Base-by-base conservation (phyloP, 257 asterid genomes). In the Solanum acaule region DNA sequence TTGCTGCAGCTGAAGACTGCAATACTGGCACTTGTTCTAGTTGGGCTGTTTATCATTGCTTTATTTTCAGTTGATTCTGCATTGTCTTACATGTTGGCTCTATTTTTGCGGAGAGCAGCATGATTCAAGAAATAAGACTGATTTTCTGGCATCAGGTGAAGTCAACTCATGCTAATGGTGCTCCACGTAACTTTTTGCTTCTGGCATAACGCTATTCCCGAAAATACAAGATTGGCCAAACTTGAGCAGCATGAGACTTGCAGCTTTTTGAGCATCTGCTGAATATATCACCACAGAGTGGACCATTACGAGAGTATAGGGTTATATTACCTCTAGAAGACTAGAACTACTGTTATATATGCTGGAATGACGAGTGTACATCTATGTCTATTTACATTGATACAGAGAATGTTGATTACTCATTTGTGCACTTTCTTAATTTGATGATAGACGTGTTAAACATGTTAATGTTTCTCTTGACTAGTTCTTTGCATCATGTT, bases 1-100 rank as follows among this genome's bases (percentile, higher is more conserved):
- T 88, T 89, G 76, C 27, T 89, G 93, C 98, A 96, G 99, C 93
- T 96, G 90, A 95, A 95, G 93, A 96, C 98, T 2, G 98, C 99
- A n/a, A 91, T 91, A 38, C 90, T 96, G 91, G 96, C 98, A 67
- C 99, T 96, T 29, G 92, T 92, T 87, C 96, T 95, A 4, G 98
- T 95, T 81, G 99, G 94, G 20, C 44, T 94, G 93, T 95, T 96
- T 27, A 93, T 96, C 49, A 90, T 96, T 85, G 95, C 97, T 72
- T 93, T 96, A 83, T 87, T 96, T 18, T 92, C 98, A 0, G 96
- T 96, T 22, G 99, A 96, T 88, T 95, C 99, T 23, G 95, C 95
- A 25, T 88, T 96, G 82, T 94, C 96, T 63, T 96, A 87, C 88
- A 75, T 96, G 46, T 93, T 95, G 52, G 95, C 98, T 88, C 86